Base-by-base conservation (phyloP, 2,329 filamentous ascomycete species). In the Pestalotiopsis sp. region DNA sequence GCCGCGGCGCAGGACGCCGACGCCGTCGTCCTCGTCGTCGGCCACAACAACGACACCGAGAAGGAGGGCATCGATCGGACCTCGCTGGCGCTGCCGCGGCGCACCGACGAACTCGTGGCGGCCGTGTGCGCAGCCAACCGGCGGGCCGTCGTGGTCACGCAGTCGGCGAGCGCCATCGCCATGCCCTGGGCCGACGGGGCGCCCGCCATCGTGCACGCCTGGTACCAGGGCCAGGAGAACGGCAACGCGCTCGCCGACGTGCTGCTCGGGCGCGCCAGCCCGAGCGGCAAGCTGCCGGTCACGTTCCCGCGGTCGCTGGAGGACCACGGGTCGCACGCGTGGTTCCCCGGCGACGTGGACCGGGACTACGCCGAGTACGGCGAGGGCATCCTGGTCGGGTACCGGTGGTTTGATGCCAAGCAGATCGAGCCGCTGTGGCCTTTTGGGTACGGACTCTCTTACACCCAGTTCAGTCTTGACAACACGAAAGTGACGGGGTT, bases 211-310 rank as follows among this genome's bases (percentile, higher is more conserved):
- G 57, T 60, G 3, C 57, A 60, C 23, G 57, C 57, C 14, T 60
- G 57, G 57, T 60, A 60, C 57, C 57, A 60, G 25, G 57, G 57
- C 57, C 57, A 60, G 57, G 57, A 60, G 57, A 60, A 60, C 20
- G 57, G 57, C 57, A 60, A 60, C 23, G 57, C 57, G 57, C 57
- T 60, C 1, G 17, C 57, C 23, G 57, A 60, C 17, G 57, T 60
- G 7, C 23, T 60, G 57, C 57, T 60, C 23, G 57, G 57, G 25
- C 25, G 14, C 20, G 57, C 13, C 13, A 36, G 17, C 11, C 57
- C 57, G 13, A 60, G 57, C 23, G 57, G 57, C 23, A 60, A 38
- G 23, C 4, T 60, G 57, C 57, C 57, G n/a, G 13, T 60, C 11
- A 60, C 57, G 17, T 60, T 60, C 13, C 57, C 57, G 1, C 25